Evolutionary conservation across 257 asterid genomes (phyloP), one percentile per base, ranked within the genome.

Genomic region (Mitragyna speciosa): DNA sequence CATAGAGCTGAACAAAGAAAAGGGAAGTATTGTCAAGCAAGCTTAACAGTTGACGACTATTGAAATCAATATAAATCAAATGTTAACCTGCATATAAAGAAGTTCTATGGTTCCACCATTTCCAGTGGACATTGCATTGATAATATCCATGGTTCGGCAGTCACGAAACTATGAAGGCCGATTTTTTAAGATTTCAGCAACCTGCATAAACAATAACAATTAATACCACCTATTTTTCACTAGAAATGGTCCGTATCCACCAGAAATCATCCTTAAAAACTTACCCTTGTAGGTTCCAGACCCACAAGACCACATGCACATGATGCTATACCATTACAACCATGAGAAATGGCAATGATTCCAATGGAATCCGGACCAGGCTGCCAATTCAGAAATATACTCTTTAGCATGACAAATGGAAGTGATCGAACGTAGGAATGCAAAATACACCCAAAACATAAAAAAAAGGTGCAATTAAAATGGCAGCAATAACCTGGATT

Each of bases 231-330:
- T 7, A 73, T 33, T 66, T 31, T 39, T 67, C 41, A 16, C 47
- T 36, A 70, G 31, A 26, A 78, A 78, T 45, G 78, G 22, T 73
- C 36, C 11, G 19, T 58, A 11, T 58, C 48, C 52, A 31, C 19
- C 15, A 76, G n/a, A n/a, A n/a, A n/a, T n/a, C n/a, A n/a, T n/a
- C n/a, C n/a, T n/a, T n/a, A 56, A 24, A 79, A 65, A 87, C 95
- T 82, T 83, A 96, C 99, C 84, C 98, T 89, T 52, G 97, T 87
- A 72, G 99, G 99, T 77, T 96, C 98, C 47, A 96, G 80, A 45
- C 98, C 97, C 85, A 96, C 97, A 70, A 96, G 97, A 78, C 98
- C 97, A 66, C 99, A 96, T 31, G 99, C 99, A 86, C 99, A 98
- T 24, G 99, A 94, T 88, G 98, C 99, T 39, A 96, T 83, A 75